Conservation (phyloP, 192 early-diverging fungal species). For the Umbelopsis isabellina region DNA sequence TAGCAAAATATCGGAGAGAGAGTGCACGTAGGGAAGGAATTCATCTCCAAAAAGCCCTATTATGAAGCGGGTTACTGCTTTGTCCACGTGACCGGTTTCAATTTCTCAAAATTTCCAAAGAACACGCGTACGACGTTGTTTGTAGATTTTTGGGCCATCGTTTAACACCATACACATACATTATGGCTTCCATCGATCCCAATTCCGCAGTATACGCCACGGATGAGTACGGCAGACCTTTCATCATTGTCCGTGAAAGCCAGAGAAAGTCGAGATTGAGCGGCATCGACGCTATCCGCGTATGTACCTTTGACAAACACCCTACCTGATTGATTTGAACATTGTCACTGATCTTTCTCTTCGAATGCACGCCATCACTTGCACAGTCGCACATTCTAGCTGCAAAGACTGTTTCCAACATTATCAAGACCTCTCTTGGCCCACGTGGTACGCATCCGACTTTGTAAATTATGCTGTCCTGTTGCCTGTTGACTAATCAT, state of each 20-base stretch:
- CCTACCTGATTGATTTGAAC: neutral
- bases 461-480: neutral
- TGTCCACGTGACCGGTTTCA: neutral
- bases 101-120: constrained; percentile 4
- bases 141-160: neutral
- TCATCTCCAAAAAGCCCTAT: no score
- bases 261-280: constrained; percentile 88
- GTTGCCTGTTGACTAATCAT: neutral
- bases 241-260: constrained; percentile 98
- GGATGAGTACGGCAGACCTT: constrained; percentile 97
- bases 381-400: constrained; percentile 95
- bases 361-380: neutral
- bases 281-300: constrained; percentile 96
- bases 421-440: constrained; percentile 97
- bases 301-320: constrained; percentile 42
- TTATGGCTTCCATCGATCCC: constrained; percentile 35
- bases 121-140: neutral
- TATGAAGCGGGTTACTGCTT: neutral
- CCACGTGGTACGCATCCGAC: constrained; percentile 76
- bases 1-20: no score
- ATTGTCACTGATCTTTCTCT: neutral
- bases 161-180: neutral
- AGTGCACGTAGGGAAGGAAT: no score
- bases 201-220: constrained; percentile 82
- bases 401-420: constrained; percentile 95